These are phyloP conservation scores for Chrysoporthe cubensis DNA, from an alignment of 2,329 filamentous ascomycete genomes.

Conservation along the genomic window DNA sequence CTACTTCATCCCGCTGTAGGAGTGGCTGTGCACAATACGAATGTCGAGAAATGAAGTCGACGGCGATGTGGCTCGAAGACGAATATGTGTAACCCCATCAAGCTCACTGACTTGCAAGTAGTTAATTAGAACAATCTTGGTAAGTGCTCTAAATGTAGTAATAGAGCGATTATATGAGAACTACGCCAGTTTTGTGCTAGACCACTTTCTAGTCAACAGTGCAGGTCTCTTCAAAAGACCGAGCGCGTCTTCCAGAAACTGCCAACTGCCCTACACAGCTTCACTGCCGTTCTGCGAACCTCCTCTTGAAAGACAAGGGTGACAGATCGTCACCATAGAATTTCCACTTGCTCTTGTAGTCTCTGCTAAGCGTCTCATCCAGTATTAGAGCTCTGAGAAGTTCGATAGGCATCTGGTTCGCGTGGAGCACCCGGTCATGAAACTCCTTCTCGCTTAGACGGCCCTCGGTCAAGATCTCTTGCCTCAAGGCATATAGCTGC, in stretches of 20 bases:
- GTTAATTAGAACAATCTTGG: too few relatives aligned
- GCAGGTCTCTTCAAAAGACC: neutral
- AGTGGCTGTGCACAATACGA: too few relatives aligned
- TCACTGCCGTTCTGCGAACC: neutral
- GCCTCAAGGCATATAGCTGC: constrained; percentile 55
- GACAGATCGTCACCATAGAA: constrained; percentile 16
- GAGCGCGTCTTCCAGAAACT: neutral
- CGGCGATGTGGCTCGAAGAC: too few relatives aligned
- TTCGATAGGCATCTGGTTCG: constrained; percentile 40
- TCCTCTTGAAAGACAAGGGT: neutral
- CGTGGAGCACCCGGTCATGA: constrained; percentile 55
- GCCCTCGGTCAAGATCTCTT: constrained; percentile 46
- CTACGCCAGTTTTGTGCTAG: neutral
- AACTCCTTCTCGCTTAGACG: constrained; percentile 54
- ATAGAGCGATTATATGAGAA: too few relatives aligned
- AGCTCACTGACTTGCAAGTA: too few relatives aligned
- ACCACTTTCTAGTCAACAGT: too few relatives aligned
- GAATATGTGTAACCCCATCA: too few relatives aligned
- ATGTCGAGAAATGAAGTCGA: too few relatives aligned
- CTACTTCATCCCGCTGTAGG: too few relatives aligned
- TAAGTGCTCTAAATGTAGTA: too few relatives aligned
- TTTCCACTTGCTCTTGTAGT: constrained; percentile 28
- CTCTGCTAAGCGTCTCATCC: constrained; percentile 17
- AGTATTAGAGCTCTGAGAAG: constrained; percentile 24
- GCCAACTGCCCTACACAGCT: neutral